Base-by-base conservation (phyloP, 2,329 filamentous ascomycete genomes). In the Whalleya microplaca region DNA sequence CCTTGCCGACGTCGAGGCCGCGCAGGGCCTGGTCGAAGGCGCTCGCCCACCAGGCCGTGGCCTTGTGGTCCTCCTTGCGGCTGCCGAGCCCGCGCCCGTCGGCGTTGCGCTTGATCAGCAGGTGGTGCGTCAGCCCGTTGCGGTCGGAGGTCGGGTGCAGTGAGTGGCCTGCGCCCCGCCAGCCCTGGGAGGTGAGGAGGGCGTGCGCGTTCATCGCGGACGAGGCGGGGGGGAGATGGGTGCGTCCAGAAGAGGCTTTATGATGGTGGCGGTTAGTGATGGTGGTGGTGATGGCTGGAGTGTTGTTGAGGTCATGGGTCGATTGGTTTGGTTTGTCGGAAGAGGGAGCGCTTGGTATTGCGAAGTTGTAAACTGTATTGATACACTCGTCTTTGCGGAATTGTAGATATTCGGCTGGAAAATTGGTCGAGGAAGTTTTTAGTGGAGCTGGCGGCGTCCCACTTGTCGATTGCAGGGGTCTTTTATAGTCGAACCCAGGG, bases 11-110 rank as follows among this genome's bases (percentile, higher is more conserved):
- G 70, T 90, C 89, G 51, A 96, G 81, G 3, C 88, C 90, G 73
- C 95, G 90, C 63, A 97, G 78, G 53, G 93, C 92, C 71, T 92
- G 88, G 74, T 98, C 94, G 65, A 96, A 97, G 10, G 95, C 95
- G 56, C 91, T 89, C 75, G 96, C 82, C 95, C 95, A 99, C 95
- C 95, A 99, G 72, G 96, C 92, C 71, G 97, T 94, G 65, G 81
- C 84, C 20, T 82, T 84, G 60, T 81, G 81, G 61, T 86, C 83
- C 55, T 81, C 79, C 72, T 91, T 92, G 71, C n/a, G n/a, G n/a
- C 90, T 87, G 52, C 94, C 94, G 4, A 98, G 79, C 21, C 94
- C 94, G 51, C 90, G 81, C 23, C 84, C 89, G 73, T 96, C 90
- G 66, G 88, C 83, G 75, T 96, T 96, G 66, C 90, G 88, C 56